Base-by-base conservation (phyloP, 345 rosid species). In the Brassica carinata region DNA sequence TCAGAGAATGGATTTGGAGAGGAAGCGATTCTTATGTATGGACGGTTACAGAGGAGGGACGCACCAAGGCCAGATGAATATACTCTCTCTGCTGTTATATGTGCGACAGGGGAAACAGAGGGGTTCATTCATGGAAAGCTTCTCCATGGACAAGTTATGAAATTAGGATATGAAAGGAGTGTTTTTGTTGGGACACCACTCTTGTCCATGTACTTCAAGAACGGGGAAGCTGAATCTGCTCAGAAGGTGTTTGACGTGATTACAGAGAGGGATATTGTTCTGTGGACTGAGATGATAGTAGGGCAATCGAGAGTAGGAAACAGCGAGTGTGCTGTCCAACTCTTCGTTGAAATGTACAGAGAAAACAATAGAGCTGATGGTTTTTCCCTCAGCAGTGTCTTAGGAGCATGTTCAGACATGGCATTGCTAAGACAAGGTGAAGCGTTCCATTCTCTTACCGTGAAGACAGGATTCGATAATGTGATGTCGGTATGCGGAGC, bases 221-320 rank as follows among this genome's bases (percentile, higher is more conserved):
- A 89, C 72, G 73, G 86, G 48, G 92, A 90, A 27, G 53, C 77
- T 55, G 88, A 85, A 71, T 86, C 93, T 75, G 93, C 96, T 19
- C 57, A 71, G 65, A 73, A 69, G 31, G 83, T 89, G 78, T 93
- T 91, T 78, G 40, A 30, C 80, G 81, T 65, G 71, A 81, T 87
- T 19, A 53, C 67, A 2, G 87, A 87, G 72, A 94, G 83, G 83
- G 99, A 95, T 79, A 34, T 87, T 45, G 89, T 93, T 83, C 88
- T 93, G 14, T 93, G 98, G 98, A 95, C 98, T 53, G 96, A 91
- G 87, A 93, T 95, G 91, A 88, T 95, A 31, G 83, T 88, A 65
- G 94, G 93, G 18, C 86, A 90, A 67, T 86, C 93, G 5, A 89
- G 90, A 85, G 53, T 89, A 74, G 97, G 87, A 36, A 91, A 91